These are phyloP conservation scores for Trypanosoma platydactyli DNA, from an alignment of 208 protist species.

Conservation along the genomic window DNA sequence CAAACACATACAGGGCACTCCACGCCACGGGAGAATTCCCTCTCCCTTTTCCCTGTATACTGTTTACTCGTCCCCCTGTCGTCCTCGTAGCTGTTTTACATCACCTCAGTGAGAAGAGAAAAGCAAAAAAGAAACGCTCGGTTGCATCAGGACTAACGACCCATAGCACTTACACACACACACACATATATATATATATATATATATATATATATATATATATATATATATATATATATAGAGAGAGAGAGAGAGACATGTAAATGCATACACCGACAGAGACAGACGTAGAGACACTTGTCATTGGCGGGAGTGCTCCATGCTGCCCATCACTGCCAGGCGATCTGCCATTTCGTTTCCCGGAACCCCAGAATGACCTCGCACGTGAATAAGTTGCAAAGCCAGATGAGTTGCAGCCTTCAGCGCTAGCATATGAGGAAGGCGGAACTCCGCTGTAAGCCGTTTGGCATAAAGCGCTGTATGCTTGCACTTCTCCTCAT, in stretches of 20 bases:
- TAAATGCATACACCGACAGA: no score
- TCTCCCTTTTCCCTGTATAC: no score
- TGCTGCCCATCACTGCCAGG: constrained; percentile 40
- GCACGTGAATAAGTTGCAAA: constrained; percentile 55
- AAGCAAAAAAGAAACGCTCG: constrained; percentile 10
- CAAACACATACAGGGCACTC: no score
- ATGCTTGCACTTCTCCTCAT: constrained; percentile 40
- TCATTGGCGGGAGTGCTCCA: not conserved
- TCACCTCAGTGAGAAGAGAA: not conserved
- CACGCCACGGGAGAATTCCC: no score
- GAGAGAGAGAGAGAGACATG: not conserved
- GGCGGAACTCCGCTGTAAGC: constrained; percentile 17
- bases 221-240: constrained; percentile 10
- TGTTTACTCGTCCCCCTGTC: not conserved
- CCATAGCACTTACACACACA: not conserved
- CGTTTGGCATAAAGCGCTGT: constrained; percentile 48
- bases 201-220: constrained; percentile 8
- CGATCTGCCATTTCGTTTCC: constrained; percentile 73
- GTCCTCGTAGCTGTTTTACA: not conserved
- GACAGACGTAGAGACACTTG: not conserved
- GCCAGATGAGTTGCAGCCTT: constrained; percentile 11
- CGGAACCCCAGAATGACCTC: constrained; percentile 58
- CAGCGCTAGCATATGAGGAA: not conserved
- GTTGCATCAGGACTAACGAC: not conserved
- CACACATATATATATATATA: constrained; percentile 6